A percentile compares a stretch with the other conserved stretches of the same genome.
phyloP scores from a whole-genome alignment of 148 eudicot genomes.

The Bassia scoparia region DNA sequence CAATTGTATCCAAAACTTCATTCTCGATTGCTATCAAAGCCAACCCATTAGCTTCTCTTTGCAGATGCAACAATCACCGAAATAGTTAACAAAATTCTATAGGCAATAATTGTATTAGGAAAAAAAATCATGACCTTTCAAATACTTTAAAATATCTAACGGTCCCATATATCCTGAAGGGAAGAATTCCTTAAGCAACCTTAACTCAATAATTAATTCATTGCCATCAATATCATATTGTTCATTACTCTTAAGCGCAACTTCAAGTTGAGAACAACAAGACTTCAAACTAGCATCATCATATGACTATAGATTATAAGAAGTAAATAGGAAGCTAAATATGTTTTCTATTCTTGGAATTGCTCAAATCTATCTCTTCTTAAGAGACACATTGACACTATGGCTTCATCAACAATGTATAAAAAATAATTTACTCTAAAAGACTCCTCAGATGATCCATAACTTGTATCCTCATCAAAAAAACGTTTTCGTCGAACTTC shows the following conservation, averaged over 20 bases:
- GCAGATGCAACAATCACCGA: no score
- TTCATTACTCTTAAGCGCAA: not conserved
- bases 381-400: not conserved
- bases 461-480: not conserved
- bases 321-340: not conserved
- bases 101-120: not conserved
- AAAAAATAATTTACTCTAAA: not conserved
- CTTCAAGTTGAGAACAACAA: not conserved
- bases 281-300: not conserved
- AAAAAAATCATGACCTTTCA: not conserved
- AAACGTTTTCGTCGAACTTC: not conserved
- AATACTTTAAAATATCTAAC: not conserved
- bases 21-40: no score
- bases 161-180: not conserved
- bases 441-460: not conserved
- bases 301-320: not conserved
- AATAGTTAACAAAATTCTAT: not conserved
- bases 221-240: not conserved
- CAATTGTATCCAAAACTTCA: no score
- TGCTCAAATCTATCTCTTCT: not conserved
- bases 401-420: not conserved
- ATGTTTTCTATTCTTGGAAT: not conserved
- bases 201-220: not conserved
- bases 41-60: no score
- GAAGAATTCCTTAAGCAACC: not conserved